Percentiles rank a stretch among this genome's conserved stretches.
phyloP scores from a whole-genome alignment of 2,329 filamentous ascomycete genomes.

The Botrytis tulipae region DNA sequence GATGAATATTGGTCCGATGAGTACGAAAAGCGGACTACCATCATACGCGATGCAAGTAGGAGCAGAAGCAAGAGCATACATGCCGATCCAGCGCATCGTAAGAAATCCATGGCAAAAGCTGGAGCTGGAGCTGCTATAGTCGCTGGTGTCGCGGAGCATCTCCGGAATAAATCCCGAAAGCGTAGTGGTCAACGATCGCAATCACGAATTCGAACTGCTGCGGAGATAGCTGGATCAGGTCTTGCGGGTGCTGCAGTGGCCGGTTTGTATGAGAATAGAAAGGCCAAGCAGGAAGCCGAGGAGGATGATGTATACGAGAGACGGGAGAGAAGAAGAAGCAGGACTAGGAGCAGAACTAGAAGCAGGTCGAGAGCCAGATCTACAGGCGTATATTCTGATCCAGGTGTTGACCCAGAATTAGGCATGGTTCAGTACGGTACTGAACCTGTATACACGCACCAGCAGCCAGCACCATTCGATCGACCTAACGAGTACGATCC shows the following conservation, averaged over 20 bases:
- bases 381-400: constrained; percentile 47
- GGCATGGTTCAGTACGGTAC: constrained; percentile 67
- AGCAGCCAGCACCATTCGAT: constrained; percentile 35
- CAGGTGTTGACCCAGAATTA: constrained; percentile 60
- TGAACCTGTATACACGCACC: constrained; percentile 51
- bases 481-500: constrained; percentile 26
- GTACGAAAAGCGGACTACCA: constrained; percentile 34
- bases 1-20: constrained; percentile 27
- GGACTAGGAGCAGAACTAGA: constrained; percentile 36
- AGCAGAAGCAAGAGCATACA: constrained; percentile 47
- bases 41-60: constrained; percentile 35
- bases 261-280: constrained; percentile 59
- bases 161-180: constrained; percentile 53
- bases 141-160: constrained; percentile 57
- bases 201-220: constrained; percentile 48
- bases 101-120: constrained; percentile 37
- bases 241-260: constrained; percentile 59
- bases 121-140: constrained; percentile 55
- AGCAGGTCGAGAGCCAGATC: constrained; percentile 51
- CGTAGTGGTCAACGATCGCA: constrained; percentile 43
- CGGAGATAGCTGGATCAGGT: constrained; percentile 60
- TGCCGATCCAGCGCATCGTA: constrained; percentile 48
- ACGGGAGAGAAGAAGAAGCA: constrained; percentile 31
- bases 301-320: constrained; percentile 35
- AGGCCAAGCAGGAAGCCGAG: constrained; percentile 57